Evolutionary conservation across 2,329 filamentous ascomycete species (phyloP).

Genomic region (Myriosclerotinia scirpicola): DNA sequence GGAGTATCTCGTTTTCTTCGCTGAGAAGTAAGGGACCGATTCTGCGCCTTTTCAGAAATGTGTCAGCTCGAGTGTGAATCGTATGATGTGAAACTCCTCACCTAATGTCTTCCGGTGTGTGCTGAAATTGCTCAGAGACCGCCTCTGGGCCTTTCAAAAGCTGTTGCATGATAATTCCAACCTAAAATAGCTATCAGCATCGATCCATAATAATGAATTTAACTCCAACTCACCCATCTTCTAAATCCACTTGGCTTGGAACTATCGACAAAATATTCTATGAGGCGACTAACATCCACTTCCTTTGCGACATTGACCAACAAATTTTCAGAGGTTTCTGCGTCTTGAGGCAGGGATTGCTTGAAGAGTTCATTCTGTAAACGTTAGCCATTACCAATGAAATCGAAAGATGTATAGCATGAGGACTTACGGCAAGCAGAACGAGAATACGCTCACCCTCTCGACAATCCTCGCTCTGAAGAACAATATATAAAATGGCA

Average conservation of each 20-base stretch:
- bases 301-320: constrained; percentile 9
- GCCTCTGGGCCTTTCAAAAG: constrained; percentile 29
- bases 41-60: constrained; percentile 24
- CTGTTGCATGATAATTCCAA: constrained; percentile 36
- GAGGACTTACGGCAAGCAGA: constrained; percentile 35
- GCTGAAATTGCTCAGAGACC: constrained; percentile 29
- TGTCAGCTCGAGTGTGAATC: background rate
- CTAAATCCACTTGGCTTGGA: constrained; percentile 27
- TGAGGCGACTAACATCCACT: constrained; percentile 2
- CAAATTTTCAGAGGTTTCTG: background rate
- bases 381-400: constrained; percentile 7
- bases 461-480: constrained; percentile 30
- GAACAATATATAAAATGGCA: constrained; percentile 28
- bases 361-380: constrained; percentile 29
- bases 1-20: constrained; percentile 36
- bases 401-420: background rate
- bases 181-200: constrained; percentile 26
- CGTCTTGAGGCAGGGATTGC: constrained; percentile 1
- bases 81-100: constrained; percentile 24
- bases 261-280: constrained; percentile 31
- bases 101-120: constrained; percentile 32
- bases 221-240: constrained; percentile 35
- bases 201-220: background rate
- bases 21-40: constrained; percentile 32
- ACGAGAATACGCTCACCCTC: constrained; percentile 34